A percentile compares a stretch with the other conserved stretches of the same genome.
Conservation (phyloP, 2,329 filamentous ascomycete genomes). For the Cladosporium oxysporum region DNA sequence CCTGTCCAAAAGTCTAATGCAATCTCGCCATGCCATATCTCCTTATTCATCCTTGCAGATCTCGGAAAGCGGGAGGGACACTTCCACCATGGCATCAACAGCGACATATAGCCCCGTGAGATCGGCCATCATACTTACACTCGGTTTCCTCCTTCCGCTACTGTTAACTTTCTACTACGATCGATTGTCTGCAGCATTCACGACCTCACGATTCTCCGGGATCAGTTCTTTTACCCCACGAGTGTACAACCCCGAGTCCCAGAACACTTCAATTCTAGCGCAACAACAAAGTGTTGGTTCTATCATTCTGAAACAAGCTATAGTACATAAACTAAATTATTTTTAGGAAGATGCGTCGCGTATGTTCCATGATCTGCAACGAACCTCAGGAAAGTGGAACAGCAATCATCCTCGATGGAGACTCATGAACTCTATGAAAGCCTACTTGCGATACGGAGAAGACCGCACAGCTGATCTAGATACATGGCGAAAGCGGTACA, state of each 20-base stretch:
- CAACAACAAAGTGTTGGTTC: neutral
- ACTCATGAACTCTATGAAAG: slow-evolving; percentile 72
- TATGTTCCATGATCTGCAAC: slow-evolving; percentile 20
- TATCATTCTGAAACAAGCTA: neutral
- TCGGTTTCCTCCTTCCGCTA: neutral
- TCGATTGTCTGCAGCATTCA: neutral
- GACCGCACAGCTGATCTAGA: slow-evolving; percentile 24
- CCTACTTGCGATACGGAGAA: slow-evolving; percentile 58
- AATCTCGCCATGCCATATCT: neutral
- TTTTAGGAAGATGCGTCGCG: slow-evolving; percentile 5
- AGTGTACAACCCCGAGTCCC: neutral
- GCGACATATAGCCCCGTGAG: slow-evolving; percentile 9
- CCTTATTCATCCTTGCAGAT: neutral
- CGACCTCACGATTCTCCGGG: neutral
- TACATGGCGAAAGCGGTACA: slow-evolving; percentile 24
- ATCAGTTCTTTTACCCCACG: neutral
- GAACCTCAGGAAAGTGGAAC: slow-evolving; percentile 24
- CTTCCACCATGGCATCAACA: neutral
- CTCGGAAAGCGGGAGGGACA: neutral
- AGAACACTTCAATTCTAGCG: neutral
- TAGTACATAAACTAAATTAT: too few relatives aligned
- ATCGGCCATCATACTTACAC: slow-evolving; percentile 9
- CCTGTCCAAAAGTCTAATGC: neutral
- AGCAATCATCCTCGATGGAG: slow-evolving; percentile 66
- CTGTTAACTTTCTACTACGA: neutral